Evolutionary conservation across 2,329 filamentous ascomycete genomes (phyloP), one percentile per base, ranked within the genome.

Genomic region (Nectriaceae sp.): DNA sequence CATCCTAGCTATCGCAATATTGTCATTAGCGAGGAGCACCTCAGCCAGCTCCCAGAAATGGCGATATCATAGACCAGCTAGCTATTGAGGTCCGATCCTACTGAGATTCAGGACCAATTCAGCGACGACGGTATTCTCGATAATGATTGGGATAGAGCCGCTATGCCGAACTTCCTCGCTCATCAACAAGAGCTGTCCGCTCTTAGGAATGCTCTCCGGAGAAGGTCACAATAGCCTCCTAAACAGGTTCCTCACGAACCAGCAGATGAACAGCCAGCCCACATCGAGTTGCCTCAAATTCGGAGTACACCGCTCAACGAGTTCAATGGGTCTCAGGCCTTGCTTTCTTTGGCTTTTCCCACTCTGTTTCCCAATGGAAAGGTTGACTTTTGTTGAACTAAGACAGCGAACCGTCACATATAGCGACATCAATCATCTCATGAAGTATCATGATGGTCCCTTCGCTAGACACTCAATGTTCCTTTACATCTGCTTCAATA

Each of bases 151-250:
- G 18, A 37, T 13, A 19, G 11, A 11, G 18, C 18, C 6, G 16
- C 16, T 11, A 37, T 37, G 18, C 35, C 35, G 11, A 37, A 37
- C 35, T 37, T 37, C 16, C 11, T 37, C 18, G 18, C 16, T 13
- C 18, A 37, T 6, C 8, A 37, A 19, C 18, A 37, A 18, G 35
- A 37, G 11, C 35, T 37, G 6, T 76, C 70, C 8, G 74, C 26
- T 31, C 15, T 31, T 8, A 8, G 15, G 8, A 31, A 31, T 31
- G 8, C 8, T 8, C 8, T 31, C 8, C 26, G 8, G 8, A 31
- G 15, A 31, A 8, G 15, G 15, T 15, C 15, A 31, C 15, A 31
- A 31, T 31, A 8, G 8, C 8, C 15, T 31, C 8, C 8, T 31
- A 31, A 31, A 15, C 15, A 31, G 15, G 26, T 31, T 8, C 26